Conservation (phyloP, 495 filamentous ascomycete genomes). For the Penicillium argentinense region DNA sequence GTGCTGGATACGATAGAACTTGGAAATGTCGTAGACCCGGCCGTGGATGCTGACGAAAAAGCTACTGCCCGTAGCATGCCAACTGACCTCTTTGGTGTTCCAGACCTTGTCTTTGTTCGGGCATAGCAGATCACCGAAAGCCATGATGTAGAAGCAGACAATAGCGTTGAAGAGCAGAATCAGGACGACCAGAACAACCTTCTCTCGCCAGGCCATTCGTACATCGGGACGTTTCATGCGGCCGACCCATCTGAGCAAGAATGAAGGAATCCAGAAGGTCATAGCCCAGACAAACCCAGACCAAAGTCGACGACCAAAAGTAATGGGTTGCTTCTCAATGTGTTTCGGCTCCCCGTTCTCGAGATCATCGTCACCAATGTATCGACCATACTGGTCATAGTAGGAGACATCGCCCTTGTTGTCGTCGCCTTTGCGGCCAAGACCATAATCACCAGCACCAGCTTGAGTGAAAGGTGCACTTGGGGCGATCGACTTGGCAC, state of each 20-base stretch:
- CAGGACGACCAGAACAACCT: conserved; percentile 75
- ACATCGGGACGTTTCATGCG: conserved; percentile 98
- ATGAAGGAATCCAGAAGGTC: conserved; percentile 96
- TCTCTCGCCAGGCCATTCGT: conserved; percentile 95
- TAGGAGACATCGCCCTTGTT: conserved; percentile 65
- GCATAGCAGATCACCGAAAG: conserved; percentile 80
- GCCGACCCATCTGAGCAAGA: conserved; percentile 72
- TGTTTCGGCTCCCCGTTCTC: conserved; percentile 74
- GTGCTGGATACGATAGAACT: conserved; percentile 83
- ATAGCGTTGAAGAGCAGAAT: conserved; percentile 81
- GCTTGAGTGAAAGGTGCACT: conserved; percentile 61
- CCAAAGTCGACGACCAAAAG: conserved; percentile 69
- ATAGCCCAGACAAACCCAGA: conserved; percentile 76
- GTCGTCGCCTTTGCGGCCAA: conserved; percentile 82
- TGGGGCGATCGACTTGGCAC: conserved; percentile 72
- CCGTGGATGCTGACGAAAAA: conserved; percentile 90
- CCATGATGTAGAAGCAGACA: conserved; percentile 91
- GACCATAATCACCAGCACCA: conserved; percentile 70
- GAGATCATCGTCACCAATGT: conserved; percentile 63
- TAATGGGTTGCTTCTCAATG: conserved; percentile 68
- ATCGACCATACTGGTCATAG: conserved; percentile 58
- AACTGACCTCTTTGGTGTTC: conserved; percentile 68
- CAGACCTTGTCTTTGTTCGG: conserved; percentile 92
- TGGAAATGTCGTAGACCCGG: conserved; percentile 86
- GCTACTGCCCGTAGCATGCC: conserved; percentile 69